Conservation (phyloP, 805 yeast genomes). For the Metschnikowia cubensis region DNA sequence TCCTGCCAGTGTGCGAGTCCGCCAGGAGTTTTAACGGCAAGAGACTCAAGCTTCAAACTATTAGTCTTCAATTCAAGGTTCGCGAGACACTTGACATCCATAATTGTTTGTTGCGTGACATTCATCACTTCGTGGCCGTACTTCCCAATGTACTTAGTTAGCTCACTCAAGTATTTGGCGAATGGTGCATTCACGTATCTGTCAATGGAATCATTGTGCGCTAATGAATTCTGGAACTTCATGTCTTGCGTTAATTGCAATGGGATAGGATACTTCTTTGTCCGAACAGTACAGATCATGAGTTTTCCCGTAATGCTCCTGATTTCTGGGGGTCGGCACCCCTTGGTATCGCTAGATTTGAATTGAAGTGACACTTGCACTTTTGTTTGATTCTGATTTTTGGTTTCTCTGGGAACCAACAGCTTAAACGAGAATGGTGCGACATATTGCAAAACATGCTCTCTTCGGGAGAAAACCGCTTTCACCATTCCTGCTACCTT, state of each 20-base stretch:
- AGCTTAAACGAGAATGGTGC: constrained; percentile 8
- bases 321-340: constrained; percentile 15
- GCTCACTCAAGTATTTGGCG: constrained; percentile 17
- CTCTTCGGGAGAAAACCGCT: constrained; percentile 15
- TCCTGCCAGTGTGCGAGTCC: constrained; percentile 14
- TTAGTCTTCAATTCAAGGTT: constrained; percentile 21
- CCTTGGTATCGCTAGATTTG: constrained; percentile 7
- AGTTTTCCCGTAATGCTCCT: constrained; percentile 14
- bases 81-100: constrained; percentile 27
- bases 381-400: neutral
- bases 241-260: constrained; percentile 15
- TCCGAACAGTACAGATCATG: constrained; percentile 20
- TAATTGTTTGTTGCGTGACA: constrained; percentile 19
- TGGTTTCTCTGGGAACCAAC: neutral
- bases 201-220: constrained; percentile 20
- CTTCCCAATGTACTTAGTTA: constrained; percentile 14
- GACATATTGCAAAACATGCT: constrained; percentile 14
- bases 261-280: constrained; percentile 27
- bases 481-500: constrained; percentile 22
- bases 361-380: constrained; percentile 7
- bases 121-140: constrained; percentile 19
- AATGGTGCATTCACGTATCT: constrained; percentile 21
- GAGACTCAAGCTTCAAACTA: constrained; percentile 16
- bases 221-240: constrained; percentile 12
- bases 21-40: constrained; percentile 8